phyloP scores from a whole-genome alignment of 1,139 yeast genomes.

The Kodamaea anthophila region DNA sequence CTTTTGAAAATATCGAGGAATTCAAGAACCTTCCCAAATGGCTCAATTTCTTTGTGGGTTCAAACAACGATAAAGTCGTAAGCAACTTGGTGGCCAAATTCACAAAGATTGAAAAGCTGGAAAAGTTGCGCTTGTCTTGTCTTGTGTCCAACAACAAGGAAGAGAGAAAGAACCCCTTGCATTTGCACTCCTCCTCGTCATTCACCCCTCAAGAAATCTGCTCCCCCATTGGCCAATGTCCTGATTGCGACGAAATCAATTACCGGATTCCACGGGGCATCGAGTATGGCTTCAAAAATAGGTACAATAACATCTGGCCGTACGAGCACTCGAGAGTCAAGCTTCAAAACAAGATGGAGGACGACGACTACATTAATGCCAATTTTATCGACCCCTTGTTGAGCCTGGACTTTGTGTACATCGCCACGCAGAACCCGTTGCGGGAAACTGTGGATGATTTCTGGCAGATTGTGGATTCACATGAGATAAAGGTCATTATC shows the following conservation, averaged over 20 bases:
- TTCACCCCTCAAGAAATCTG: conserved; percentile 21
- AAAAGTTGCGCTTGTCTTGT: conserved; percentile 41
- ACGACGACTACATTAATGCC: conserved; percentile 41
- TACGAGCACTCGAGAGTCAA: conserved; percentile 43
- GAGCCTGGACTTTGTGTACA: conserved; percentile 18
- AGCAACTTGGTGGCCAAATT: conserved; percentile 33
- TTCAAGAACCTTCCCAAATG: conserved; percentile 38
- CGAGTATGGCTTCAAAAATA: conserved; percentile 39
- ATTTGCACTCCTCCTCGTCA: conserved; percentile 7
- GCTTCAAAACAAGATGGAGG: conserved; percentile 14
- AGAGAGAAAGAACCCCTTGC: conserved; percentile 5
- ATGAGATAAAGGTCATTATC: conserved; percentile 56
- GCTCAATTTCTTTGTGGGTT: conserved; percentile 31
- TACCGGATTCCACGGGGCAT: conserved; percentile 51
- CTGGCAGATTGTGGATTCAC: conserved; percentile 44
- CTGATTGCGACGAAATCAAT: conserved; percentile 34
- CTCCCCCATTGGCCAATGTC: conserved; percentile 40
- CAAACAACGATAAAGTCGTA: conserved; percentile 23
- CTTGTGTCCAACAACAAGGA: conserved; percentile 8
- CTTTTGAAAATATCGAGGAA: conserved; percentile 14
- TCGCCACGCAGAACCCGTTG: conserved; percentile 43
- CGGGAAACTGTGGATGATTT: conserved; percentile 36
- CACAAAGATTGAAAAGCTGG: conserved; percentile 44
- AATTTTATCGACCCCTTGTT: conserved; percentile 22
- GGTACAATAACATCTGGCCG: conserved; percentile 43